Conservation (phyloP, 345 rosid species). For the Corymbia maculata region DNA sequence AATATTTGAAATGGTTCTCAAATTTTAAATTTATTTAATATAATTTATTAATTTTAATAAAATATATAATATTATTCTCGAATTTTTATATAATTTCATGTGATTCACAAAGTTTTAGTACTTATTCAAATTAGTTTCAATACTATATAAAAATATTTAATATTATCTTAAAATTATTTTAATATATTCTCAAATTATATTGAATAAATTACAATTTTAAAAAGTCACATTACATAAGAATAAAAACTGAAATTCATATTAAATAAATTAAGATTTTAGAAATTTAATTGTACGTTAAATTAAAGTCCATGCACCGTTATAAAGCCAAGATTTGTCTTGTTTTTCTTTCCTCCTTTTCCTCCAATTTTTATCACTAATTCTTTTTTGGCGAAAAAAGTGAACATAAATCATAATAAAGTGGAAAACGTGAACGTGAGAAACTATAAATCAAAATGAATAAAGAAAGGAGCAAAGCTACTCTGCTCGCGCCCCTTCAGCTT, state of each 20-base stretch:
- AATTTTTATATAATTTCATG: no score
- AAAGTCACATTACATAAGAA: fast-evolving
- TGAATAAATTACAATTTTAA: no score
- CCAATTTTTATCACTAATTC: not conserved
- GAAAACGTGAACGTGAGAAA: no score
- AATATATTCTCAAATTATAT: no score
- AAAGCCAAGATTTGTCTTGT: no score
- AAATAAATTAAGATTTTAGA: no score
- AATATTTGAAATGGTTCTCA: no score
- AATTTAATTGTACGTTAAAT: fast-evolving
- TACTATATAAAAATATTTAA: no score
- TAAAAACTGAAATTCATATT: fast-evolving
- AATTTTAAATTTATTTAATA: not conserved
- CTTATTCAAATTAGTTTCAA: no score
- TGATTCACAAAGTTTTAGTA: no score
- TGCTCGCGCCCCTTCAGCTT: not conserved
- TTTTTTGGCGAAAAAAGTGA: not conserved
- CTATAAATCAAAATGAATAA: not conserved
- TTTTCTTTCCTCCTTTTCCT: not conserved
- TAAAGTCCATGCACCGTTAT: not conserved
- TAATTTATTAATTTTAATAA: not conserved
- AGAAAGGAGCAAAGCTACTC: not conserved
- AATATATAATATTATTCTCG: fast-evolving
- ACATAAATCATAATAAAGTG: not conserved
- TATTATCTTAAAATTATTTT: no score